Evolutionary conservation across 495 filamentous ascomycete genomes (phyloP), one percentile per base, ranked within the genome.

Genomic region (Penicillium angulare): DNA sequence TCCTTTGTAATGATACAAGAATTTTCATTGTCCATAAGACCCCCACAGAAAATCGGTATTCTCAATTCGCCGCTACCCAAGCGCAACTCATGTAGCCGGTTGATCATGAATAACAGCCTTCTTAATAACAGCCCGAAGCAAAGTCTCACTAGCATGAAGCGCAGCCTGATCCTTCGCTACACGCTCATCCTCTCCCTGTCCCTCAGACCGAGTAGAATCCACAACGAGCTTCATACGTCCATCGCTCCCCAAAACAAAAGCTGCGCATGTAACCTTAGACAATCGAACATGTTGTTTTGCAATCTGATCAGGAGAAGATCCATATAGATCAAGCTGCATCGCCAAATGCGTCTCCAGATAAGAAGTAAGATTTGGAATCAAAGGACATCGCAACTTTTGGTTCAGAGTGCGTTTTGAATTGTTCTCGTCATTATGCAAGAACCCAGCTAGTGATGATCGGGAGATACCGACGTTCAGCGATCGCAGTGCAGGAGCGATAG

Each of bases 181-280:
- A 2, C 27, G 36, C 13, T 42, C 44, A 6, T 57, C 59, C 10
- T 43, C 57, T 8, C 26, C 52, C 20, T 54, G 56, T 15, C 60
- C 49, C 20, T 53, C 57, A 13, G 62, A 59, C 21, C 49, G 59
- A 24, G 52, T 64, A 21, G 49, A 55, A 26, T 61, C 56, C 12
- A 61, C 66, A 62, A 76, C 68, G 15, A 83, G 45, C 64, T 84
- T 84, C 47, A 80, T 57, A 48, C 68, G 77, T 9, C 80, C 73
- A 7, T 82, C 80, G 6, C 53, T 62, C 4, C 76, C 77, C 17
- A 83, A 20, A 20, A 79, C 72, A 64, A 83, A 84, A 32, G 71
- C 75, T 16, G 74, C 75, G 58, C 77, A 81, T 2, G 78, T 70
- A 56, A 81, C 64, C 50, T 76, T 79, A 32, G 72, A 65, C 9